A percentile compares a stretch with the other conserved stretches of the same genome.
Conservation (phyloP, 1,284 basidiomycete species). For the Cutaneotrichosporon cutaneum region DNA sequence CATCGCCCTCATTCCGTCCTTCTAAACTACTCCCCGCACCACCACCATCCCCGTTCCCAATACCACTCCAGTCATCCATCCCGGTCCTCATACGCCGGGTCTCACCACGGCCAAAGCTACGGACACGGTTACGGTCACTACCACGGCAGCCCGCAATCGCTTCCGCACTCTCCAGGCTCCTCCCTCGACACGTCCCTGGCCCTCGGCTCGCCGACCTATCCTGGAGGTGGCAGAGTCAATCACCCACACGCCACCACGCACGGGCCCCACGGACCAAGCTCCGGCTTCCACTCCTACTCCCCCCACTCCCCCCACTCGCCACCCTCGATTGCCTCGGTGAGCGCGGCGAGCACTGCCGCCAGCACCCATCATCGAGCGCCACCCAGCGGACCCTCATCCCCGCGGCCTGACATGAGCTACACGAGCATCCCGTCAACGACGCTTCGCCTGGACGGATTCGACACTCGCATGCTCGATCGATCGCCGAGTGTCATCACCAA, state of each 20-base stretch:
- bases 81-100: background rate
- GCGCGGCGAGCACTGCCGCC: background rate
- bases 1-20: background rate
- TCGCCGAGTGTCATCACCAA: background rate
- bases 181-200: background rate
- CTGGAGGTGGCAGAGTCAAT: background rate
- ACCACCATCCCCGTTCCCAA: background rate
- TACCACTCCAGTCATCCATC: background rate
- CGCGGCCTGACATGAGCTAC: background rate
- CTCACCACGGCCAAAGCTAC: background rate
- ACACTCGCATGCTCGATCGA: background rate
- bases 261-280: background rate
- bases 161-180: background rate
- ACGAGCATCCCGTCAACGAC: background rate
- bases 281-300: background rate
- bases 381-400: conserved; percentile 3
- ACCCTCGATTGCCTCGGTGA: conserved; percentile 2
- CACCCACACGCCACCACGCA: conserved; percentile 2
- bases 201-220: background rate
- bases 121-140: background rate
- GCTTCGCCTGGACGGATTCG: background rate
- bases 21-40: background rate
- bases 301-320: background rate
- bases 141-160: background rate
- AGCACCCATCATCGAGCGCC: background rate